phyloP scores from a whole-genome alignment of 2,329 filamentous ascomycete species.

The Clathrospora elynae region DNA sequence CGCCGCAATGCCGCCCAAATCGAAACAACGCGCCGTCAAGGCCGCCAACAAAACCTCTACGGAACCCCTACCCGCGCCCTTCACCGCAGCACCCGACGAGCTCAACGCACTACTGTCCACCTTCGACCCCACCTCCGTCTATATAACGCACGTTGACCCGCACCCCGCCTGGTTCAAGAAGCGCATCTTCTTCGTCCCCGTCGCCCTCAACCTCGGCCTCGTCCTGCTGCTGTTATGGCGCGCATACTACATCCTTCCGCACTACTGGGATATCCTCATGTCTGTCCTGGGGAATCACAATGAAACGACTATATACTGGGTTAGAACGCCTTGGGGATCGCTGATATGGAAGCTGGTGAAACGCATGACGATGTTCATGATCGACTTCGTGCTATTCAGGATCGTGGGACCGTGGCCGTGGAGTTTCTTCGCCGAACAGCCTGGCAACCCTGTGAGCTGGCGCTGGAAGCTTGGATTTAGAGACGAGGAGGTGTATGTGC shows the following conservation, averaged over 20 bases:
- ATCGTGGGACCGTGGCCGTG: conserved; percentile 55
- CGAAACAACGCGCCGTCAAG: conserved; percentile 25
- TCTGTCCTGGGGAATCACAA: conserved; percentile 70
- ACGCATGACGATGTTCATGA: conserved; percentile 68
- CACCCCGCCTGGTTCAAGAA: conserved; percentile 73
- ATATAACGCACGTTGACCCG: conserved; percentile 82
- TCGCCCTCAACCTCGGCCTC: conserved; percentile 75
- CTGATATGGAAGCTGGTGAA: conserved; percentile 62
- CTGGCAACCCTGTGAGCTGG: conserved; percentile 72
- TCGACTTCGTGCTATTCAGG: conserved; percentile 68
- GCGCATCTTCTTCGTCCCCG: conserved; percentile 80
- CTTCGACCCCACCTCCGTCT: conserved; percentile 72
- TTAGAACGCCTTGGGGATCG: conserved; percentile 58
- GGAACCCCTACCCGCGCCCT: conserved; percentile 48
- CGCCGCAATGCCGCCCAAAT: conserved; percentile 27
- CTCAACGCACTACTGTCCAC: conserved; percentile 65
- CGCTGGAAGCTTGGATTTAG: conserved; percentile 75
- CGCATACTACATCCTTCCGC: conserved; percentile 69
- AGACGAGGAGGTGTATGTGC: conserved; percentile 79
- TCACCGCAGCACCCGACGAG: too few relatives aligned
- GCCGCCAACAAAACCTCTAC: conserved; percentile 5
- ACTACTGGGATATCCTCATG: conserved; percentile 71
- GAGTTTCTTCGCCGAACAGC: conserved; percentile 63
- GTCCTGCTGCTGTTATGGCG: conserved; percentile 69
- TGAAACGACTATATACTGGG: conserved; percentile 67